A percentile compares a stretch with the other conserved stretches of the same genome.
These are phyloP conservation scores for Bremia lactucae DNA, from an alignment of 352 stramenopile species.

Conservation along the genomic window DNA sequence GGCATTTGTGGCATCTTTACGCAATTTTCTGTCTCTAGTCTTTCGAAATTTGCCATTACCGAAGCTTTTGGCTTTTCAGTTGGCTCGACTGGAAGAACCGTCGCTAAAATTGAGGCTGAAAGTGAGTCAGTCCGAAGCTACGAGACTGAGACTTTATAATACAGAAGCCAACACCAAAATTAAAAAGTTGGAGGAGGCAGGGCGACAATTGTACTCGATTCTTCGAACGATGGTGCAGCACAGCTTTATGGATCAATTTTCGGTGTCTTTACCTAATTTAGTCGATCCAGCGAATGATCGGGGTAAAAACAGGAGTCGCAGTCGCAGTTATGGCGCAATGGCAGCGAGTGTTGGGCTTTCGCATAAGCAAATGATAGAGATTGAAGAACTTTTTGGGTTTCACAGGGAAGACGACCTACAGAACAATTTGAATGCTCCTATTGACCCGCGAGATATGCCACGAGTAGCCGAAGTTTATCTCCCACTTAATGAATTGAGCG, in stretches of 20 bases:
- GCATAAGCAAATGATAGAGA: constrained; percentile 35
- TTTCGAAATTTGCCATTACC: constrained; percentile 63
- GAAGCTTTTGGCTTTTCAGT: constrained; percentile 67
- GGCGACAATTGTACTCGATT: constrained; percentile 43
- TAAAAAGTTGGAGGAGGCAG: constrained; percentile 50
- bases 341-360: constrained; percentile 22
- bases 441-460: constrained; percentile 20
- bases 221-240: constrained; percentile 61
- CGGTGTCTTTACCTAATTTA: constrained; percentile 5
- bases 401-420: constrained; percentile 11
- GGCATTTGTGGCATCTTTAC: constrained; percentile 57
- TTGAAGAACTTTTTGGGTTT: constrained; percentile 42
- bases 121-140: constrained; percentile 61
- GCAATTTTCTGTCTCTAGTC: constrained; percentile 72
- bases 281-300: constrained; percentile 10
- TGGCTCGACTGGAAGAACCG: constrained; percentile 56
- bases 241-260: constrained; percentile 55
- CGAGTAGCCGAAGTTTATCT: constrained; percentile 24
- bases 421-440: constrained; percentile 2
- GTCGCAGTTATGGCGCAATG: constrained; percentile 11
- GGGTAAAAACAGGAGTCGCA: constrained; percentile 19
- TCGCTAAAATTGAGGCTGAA: constrained; percentile 58
- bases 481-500: constrained; percentile 20
- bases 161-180: constrained; percentile 41
- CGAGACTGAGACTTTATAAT: constrained; percentile 42